Evolutionary conservation across 495 filamentous ascomycete genomes (phyloP), one percentile per base, ranked within the genome.

Genomic region (Trichocladium antarcticum): DNA sequence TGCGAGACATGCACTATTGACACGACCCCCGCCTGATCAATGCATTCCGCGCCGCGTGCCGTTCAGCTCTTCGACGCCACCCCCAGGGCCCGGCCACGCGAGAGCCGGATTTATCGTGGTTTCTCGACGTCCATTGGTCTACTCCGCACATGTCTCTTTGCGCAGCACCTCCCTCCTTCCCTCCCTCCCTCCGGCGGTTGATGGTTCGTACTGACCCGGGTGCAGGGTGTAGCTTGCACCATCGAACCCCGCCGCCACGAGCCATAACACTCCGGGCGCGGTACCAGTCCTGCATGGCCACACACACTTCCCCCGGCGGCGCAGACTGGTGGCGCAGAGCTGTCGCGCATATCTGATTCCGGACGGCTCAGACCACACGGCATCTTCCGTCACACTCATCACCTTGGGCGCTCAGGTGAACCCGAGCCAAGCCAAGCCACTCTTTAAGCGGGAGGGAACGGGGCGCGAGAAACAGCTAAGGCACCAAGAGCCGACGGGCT

Each of bases 21-120:
- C 45, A 27, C 45, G 41, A 36, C 24, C 3, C 24, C 24, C 24
- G 8, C 24, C 8, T 8, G 24, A 27, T 8, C 24, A 8, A 3
- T 3, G 8, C 8, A 8, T 27, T 27, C 24, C 24, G 24, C 24
- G 24, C 24, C 24, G 24, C 37, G 37, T 9, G 20, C 24, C 12
- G 10, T 44, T 56, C 54, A 51, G 54, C 54, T 42, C 15, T 21
- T 37, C 38, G 20, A 44, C 32, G 27, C 40, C 54, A 52, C 45
- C 49, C 49, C 39, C 41, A 2, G 8, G 16, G 35, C 37, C 22
- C 28, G 32, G 28, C 29, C 15, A 37, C 29, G 27, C 47, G 50
- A 17, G 8, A 21, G n/a, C 12, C 9, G 20, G n/a, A 4, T 36
- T 28, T 22, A 21, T 21, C 12, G 8, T 9, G 6, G 15, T 6